Percentiles rank a stretch among this genome's conserved stretches.
phyloP scores from a whole-genome alignment of 192 early-diverging fungal species.

The Mortierella antarctica region DNA sequence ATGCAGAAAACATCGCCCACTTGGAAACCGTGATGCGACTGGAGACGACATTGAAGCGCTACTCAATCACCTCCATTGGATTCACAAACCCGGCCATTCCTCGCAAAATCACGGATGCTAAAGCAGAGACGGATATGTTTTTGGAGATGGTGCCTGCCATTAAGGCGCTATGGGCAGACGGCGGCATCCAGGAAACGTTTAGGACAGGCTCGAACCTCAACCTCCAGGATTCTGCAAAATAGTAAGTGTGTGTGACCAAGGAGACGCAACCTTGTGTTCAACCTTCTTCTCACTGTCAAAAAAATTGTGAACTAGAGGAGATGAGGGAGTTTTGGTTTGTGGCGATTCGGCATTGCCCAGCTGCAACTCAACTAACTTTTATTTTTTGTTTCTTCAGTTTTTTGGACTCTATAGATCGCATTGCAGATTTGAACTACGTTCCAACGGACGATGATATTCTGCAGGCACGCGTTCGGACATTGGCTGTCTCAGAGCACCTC shows the following conservation, averaged over 20 bases:
- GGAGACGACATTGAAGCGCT: conserved; percentile 48
- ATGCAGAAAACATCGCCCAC: conserved; percentile 46
- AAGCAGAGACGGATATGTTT: conserved; percentile 52
- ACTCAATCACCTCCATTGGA: conserved; percentile 38
- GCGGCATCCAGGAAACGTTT: conserved; percentile 45
- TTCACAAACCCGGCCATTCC: conserved; percentile 29
- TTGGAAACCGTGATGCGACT: conserved; percentile 35
- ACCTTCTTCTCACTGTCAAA: too few species aligned
- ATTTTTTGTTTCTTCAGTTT: conserved; percentile 42
- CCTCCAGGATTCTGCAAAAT: conserved; percentile 62
- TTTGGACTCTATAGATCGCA: conserved; percentile 61
- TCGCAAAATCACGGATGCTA: conserved; percentile 52
- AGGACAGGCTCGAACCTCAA: conserved; percentile 43
- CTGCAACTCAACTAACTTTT: background rate
- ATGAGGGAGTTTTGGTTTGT: background rate
- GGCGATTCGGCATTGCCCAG: background rate
- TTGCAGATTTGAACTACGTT: conserved; percentile 60
- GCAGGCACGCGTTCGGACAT: conserved; percentile 73
- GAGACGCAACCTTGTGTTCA: too few species aligned
- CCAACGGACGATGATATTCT: conserved; percentile 80
- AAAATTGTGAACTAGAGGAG: too few species aligned
- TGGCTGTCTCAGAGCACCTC: conserved; percentile 74
- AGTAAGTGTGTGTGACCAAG: conserved; percentile 38
- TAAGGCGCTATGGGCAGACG: conserved; percentile 58
- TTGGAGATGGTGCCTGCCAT: conserved; percentile 52